Conservation (phyloP, 306 rosid genomes). For the Sesbania bispinosa region DNA sequence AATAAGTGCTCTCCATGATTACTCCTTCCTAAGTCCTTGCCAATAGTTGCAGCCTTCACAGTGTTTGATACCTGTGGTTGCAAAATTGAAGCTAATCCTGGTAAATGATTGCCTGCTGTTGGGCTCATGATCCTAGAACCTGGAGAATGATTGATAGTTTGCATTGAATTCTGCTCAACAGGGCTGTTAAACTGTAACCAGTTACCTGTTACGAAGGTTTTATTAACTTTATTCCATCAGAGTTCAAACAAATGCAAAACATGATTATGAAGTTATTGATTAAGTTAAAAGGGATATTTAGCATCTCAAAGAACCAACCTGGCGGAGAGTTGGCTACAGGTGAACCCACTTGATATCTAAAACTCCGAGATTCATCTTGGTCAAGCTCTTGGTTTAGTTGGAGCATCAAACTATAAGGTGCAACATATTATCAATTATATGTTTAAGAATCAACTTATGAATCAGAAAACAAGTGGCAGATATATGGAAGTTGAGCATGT, state of each 20-base stretch:
- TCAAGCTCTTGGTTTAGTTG: constrained; percentile 95
- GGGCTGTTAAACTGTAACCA: constrained; percentile 87
- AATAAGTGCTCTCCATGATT: constrained; percentile 49
- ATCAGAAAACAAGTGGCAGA: constrained; percentile 15
- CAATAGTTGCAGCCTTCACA: constrained; percentile 72
- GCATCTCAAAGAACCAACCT: constrained; percentile 51
- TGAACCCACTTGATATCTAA: constrained; percentile 81
- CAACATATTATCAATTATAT: constrained; percentile 17
- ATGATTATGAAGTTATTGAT: background rate
- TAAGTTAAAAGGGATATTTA: background rate
- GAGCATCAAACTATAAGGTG: constrained; percentile 67
- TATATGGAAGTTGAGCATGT: background rate
- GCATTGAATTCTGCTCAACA: constrained; percentile 73
- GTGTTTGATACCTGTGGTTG: constrained; percentile 64
- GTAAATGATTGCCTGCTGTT: constrained; percentile 57
- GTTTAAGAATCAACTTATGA: background rate
- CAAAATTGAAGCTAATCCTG: constrained; percentile 93
- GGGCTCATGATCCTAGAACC: constrained; percentile 77
- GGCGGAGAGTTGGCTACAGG: constrained; percentile 92
- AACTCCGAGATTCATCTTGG: constrained; percentile 80
- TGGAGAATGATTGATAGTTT: constrained; percentile 66
- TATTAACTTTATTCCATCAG: constrained; percentile 18
- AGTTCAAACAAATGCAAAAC: constrained; percentile 22
- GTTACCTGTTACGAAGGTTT: constrained; percentile 50
- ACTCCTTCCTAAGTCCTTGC: constrained; percentile 72